Evolutionary conservation across 164 flowering plant genomes (phyloP).

Genomic region (Buxus sempervirens): DNA sequence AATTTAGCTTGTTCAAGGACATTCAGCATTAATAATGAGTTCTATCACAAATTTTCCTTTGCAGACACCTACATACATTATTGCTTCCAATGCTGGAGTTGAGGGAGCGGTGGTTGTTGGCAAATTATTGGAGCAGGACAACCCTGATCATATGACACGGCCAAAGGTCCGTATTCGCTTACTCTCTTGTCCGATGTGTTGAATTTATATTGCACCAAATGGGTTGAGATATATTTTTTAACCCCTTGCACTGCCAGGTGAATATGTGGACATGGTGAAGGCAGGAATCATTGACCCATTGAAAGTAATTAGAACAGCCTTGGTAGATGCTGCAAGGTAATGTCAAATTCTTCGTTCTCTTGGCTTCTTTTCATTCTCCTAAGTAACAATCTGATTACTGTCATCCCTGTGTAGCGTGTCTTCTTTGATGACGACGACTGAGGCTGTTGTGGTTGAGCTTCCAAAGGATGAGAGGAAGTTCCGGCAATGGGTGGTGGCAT

Average conservation of each 20-base stretch:
- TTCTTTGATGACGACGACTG: constrained; percentile 92
- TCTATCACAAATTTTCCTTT: not conserved
- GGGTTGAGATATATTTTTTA: not conserved
- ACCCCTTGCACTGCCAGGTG: constrained; percentile 44
- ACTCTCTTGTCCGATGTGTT: too few species aligned
- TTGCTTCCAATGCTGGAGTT: constrained; percentile 94
- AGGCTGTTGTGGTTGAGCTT: constrained; percentile 77
- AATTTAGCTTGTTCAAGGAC: not conserved
- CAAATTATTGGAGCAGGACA: constrained; percentile 83
- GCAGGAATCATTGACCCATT: constrained; percentile 92
- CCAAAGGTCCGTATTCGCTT: constrained; percentile 55
- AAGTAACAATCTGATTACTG: not conserved
- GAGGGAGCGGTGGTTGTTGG: constrained; percentile 99
- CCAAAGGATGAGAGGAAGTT: constrained; percentile 75
- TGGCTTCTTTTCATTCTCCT: too few species aligned
- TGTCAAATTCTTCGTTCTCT: too few species aligned
- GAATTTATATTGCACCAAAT: not conserved
- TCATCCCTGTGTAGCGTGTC: constrained; percentile 52
- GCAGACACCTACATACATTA: constrained; percentile 85
- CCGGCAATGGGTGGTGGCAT: constrained; percentile 61
- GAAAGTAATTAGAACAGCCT: constrained; percentile 96
- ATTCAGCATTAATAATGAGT: not conserved
- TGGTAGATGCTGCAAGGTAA: constrained; percentile 97
- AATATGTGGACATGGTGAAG: constrained; percentile 94
- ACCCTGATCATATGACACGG: constrained; percentile 92